These are phyloP conservation scores for Eragrostis curvula DNA, from an alignment of 176 grass and related monocot species.

Conservation along the genomic window DNA sequence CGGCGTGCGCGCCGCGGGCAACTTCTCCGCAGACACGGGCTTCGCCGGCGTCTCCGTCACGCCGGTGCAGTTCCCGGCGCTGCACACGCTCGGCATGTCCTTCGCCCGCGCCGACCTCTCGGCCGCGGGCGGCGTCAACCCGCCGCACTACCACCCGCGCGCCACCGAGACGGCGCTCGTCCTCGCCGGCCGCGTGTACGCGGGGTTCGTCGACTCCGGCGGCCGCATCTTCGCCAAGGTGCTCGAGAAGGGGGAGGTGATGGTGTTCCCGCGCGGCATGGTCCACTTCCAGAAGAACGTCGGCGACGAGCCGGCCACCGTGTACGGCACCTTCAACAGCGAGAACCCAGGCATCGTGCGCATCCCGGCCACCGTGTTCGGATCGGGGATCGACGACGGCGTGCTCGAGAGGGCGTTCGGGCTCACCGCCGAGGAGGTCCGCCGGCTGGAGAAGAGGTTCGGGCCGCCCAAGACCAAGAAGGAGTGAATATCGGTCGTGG, in stretches of 20 bases:
- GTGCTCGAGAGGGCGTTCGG: constrained; percentile 78
- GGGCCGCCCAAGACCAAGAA: constrained; percentile 56
- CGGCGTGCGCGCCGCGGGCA: constrained; percentile 54
- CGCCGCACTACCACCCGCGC: constrained; percentile 83
- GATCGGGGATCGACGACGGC: constrained; percentile 60
- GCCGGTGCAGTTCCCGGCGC: constrained; percentile 66
- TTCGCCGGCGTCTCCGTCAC: constrained; percentile 71
- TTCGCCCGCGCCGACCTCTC: constrained; percentile 82
- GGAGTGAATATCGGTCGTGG: neutral
- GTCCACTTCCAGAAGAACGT: constrained; percentile 91
- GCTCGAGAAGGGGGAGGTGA: constrained; percentile 72
- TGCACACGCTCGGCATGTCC: constrained; percentile 79
- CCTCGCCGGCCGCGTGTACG: constrained; percentile 63
- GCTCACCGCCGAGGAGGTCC: constrained; percentile 52
- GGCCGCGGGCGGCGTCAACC: constrained; percentile 64
- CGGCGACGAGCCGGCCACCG: constrained; percentile 55
- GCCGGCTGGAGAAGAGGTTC: constrained; percentile 64
- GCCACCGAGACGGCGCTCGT: constrained; percentile 85
- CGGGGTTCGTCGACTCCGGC: constrained; percentile 72
- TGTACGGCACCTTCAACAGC: constrained; percentile 79
- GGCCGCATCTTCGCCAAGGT: constrained; percentile 77
- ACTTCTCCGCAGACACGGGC: constrained; percentile 63
- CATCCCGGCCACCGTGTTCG: constrained; percentile 69
- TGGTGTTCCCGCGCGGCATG: constrained; percentile 80
- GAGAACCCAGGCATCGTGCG: constrained; percentile 81